phyloP scores from a whole-genome alignment of 1,139 yeast genomes.

The Debaryomyces psychrophilus region DNA sequence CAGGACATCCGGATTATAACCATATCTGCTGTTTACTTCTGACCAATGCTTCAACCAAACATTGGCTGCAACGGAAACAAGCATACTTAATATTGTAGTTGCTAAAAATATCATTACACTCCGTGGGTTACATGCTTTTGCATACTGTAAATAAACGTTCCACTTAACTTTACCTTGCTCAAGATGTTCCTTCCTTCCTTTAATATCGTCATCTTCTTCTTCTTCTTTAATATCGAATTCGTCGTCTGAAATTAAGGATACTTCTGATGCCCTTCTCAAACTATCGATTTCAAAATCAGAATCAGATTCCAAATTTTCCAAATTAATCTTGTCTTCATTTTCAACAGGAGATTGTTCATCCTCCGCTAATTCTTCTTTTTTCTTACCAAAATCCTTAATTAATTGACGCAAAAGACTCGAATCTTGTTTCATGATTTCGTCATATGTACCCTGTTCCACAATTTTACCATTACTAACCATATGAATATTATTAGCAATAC shows the following conservation, averaged over 20 bases:
- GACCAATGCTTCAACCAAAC: slow-evolving; percentile 98
- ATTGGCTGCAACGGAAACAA: slow-evolving; percentile 57
- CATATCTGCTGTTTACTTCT: slow-evolving; percentile 72
- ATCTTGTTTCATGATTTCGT: slow-evolving; percentile 54
- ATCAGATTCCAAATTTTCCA: slow-evolving; percentile 36
- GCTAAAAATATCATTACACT: slow-evolving; percentile 61
- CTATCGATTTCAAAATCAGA: slow-evolving; percentile 43
- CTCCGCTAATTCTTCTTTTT: slow-evolving; percentile 28
- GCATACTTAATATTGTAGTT: slow-evolving; percentile 58
- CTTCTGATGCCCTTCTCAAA: slow-evolving; percentile 72
- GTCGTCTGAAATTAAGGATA: slow-evolving; percentile 49
- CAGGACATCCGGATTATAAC: slow-evolving; percentile 70
- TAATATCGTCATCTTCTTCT: slow-evolving; percentile 49
- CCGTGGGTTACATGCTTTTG: slow-evolving; percentile 81
- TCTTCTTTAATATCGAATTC: slow-evolving; percentile 41
- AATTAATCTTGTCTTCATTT: slow-evolving; percentile 20
- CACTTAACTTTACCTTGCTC: slow-evolving; percentile 96
- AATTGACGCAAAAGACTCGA: slow-evolving; percentile 63
- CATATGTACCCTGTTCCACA: slow-evolving; percentile 75
- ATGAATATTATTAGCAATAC: slow-evolving; percentile 73
- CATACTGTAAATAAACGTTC: slow-evolving; percentile 82
- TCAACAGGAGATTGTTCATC: slow-evolving; percentile 15
- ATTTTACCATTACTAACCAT: slow-evolving; percentile 78
- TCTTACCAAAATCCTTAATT: slow-evolving; percentile 75
- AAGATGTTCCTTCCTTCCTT: slow-evolving; percentile 67